Percentiles rank a stretch among this genome's conserved stretches.
Evolutionary conservation across 352 stramenopile species (phyloP).

Genomic region (Saprolegnia parasitica): DNA sequence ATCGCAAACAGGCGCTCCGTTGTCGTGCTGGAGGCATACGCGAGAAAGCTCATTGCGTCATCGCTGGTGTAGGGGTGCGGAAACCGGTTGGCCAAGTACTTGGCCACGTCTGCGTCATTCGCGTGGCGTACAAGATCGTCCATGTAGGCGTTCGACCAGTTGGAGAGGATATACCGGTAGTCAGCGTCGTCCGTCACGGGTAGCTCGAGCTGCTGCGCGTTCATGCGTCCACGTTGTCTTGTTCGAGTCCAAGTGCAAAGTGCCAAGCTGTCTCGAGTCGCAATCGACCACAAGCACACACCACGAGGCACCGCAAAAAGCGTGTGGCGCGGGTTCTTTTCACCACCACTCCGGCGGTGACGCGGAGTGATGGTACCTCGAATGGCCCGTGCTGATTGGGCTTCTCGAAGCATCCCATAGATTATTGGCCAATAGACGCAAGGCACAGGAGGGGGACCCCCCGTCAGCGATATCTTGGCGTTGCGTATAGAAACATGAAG

Average conservation of each 20-base stretch:
- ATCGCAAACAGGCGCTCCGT: background rate
- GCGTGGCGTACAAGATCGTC: background rate
- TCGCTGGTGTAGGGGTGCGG: background rate
- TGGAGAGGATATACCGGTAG: background rate
- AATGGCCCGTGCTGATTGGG: background rate
- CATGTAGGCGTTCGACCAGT: background rate
- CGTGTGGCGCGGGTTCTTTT: background rate
- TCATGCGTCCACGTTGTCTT: background rate
- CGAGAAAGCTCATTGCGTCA: background rate
- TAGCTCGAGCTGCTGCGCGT: background rate
- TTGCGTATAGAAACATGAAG: background rate
- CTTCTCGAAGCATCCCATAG: background rate
- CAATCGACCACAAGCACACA: too few species aligned
- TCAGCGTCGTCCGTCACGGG: background rate
- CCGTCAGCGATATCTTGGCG: too few species aligned
- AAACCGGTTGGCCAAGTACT: background rate
- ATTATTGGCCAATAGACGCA: background rate
- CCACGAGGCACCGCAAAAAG: background rate
- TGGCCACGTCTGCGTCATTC: background rate
- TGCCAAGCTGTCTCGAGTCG: too few species aligned
- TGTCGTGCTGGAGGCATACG: background rate
- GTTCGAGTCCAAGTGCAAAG: too few species aligned
- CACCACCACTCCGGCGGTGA: background rate
- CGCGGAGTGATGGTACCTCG: background rate
- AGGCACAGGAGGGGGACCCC: background rate